Conservation (phyloP, 192 early-diverging fungal genomes). For the Rhizophagus prolifer region DNA sequence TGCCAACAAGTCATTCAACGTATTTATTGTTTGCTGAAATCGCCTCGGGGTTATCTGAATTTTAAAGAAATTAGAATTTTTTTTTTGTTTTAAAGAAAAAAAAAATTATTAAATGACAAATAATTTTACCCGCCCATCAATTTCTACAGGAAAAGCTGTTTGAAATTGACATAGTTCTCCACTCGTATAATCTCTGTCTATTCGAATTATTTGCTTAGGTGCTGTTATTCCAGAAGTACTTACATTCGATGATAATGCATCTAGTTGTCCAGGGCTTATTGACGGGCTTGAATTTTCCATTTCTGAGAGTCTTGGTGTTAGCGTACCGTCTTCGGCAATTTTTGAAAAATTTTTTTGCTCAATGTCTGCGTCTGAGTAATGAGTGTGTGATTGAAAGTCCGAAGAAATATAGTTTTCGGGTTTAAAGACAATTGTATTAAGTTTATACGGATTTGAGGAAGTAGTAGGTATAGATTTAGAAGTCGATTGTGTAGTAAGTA, state of each 20-base stretch:
- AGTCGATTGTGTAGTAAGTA: neutral
- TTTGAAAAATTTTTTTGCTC: neutral
- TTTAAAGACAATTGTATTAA: neutral
- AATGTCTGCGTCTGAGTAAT: neutral
- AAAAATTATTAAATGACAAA: neutral
- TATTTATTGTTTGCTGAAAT: slow-evolving; percentile 25
- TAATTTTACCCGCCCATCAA: slow-evolving; percentile 22
- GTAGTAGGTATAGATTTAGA: neutral
- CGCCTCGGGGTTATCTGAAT: slow-evolving; percentile 12
- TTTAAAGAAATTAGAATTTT: neutral
- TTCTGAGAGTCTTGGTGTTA: neutral
- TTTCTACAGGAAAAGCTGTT: slow-evolving; percentile 14
- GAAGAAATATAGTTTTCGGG: neutral
- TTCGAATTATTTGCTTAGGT: slow-evolving; percentile 26
- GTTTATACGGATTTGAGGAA: slow-evolving; percentile 1
- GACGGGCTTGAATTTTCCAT: neutral
- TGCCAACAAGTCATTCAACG: slow-evolving; percentile 13
- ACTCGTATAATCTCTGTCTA: slow-evolving; percentile 28
- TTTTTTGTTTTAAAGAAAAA: neutral
- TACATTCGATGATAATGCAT: slow-evolving; percentile 18
- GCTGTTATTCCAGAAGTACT: neutral
- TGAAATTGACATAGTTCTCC: slow-evolving; percentile 30
- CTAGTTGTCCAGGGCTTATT: neutral
- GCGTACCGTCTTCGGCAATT: slow-evolving; percentile 17
- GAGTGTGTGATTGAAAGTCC: neutral